A percentile compares a stretch with the other conserved stretches of the same genome.
phyloP scores from a whole-genome alignment of 768 basidiomycete genomes.

The Neoboletus brunneissimus region DNA sequence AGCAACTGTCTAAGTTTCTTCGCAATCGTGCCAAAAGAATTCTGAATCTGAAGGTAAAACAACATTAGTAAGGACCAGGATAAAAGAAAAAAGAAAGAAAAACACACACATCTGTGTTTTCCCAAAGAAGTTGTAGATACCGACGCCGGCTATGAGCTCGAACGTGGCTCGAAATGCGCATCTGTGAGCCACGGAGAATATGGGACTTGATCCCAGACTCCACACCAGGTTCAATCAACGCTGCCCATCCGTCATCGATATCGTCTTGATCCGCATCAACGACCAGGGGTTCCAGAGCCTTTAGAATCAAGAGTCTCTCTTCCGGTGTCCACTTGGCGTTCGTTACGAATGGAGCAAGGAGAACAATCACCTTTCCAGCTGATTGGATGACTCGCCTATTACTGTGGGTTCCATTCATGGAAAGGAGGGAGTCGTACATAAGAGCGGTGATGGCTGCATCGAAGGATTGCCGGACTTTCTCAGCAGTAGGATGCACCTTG shows the following conservation, averaged over 20 bases:
- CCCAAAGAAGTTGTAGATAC: constrained; percentile 63
- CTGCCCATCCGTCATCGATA: constrained; percentile 36
- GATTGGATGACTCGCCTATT: constrained; percentile 62
- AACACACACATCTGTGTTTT: constrained; percentile 59
- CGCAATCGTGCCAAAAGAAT: constrained; percentile 35
- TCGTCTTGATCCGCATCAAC: constrained; percentile 34
- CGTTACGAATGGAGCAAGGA: constrained; percentile 42
- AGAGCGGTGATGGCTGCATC: constrained; percentile 69
- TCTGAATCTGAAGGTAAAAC: constrained; percentile 48
- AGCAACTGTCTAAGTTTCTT: constrained; percentile 42
- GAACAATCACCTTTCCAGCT: constrained; percentile 52
- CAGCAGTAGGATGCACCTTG: constrained; percentile 47
- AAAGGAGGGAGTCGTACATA: constrained; percentile 64
- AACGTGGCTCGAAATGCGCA: constrained; percentile 6
- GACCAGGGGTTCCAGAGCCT: constrained; percentile 65
- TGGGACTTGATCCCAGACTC: constrained; percentile 64
- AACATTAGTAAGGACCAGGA: not conserved
- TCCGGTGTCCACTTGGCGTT: constrained; percentile 48
- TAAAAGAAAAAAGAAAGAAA: not conserved
- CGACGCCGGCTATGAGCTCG: constrained; percentile 23
- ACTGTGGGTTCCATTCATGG: constrained; percentile 59
- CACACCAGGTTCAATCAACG: constrained; percentile 45
- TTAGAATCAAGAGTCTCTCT: constrained; percentile 65
- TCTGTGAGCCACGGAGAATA: constrained; percentile 40
- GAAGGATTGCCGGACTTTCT: constrained; percentile 61